Base-by-base conservation (phyloP, 2,329 filamentous ascomycete species). In the Aspergillus sp. region DNA sequence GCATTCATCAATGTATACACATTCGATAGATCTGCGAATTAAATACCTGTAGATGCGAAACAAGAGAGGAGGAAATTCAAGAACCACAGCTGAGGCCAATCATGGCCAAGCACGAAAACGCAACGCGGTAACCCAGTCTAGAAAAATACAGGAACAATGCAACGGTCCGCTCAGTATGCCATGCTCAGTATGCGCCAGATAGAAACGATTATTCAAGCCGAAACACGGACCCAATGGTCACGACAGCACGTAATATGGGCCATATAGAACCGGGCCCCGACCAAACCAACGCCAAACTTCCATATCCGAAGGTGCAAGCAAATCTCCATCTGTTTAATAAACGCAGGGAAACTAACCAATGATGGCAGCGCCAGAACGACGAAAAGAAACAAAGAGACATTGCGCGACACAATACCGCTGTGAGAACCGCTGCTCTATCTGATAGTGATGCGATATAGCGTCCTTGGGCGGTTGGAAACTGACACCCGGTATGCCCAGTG, bases 121-220 rank as follows among this genome's bases (percentile, higher is more conserved):
- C 29, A 32, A 32, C 29, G 13, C 29, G 13, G n/a, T 10, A 29
- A 29, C 9, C 25, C 23, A 25, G 23, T 25, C 23, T 25, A 29
- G 6, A 23, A 29, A 29, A 29, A 10, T 29, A 38, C 34, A 17
- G 7, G 11, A 16, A 17, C 14, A n/a, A 57, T 54, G 52, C 52
- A 57, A 57, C n/a, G 23, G 47, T 49, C 54, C 52, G 55, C 55
- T 54, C 25, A 47, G 52, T 41, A 54, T 52, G 46, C 49, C 45
- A 52, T 54, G 49, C 49, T 57, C 45, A 54, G 19, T 17, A 57
- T 54, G 46, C 52, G 55, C 55, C 55, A 36, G 38, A 49, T 41
- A 52, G 50, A 40, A 38, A 38, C 25, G 25, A 29, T 29, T 10
- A 13, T 44, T 31, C 51, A 34, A 56, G 45, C 54, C 51, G 41